phyloP scores from a whole-genome alignment of 768 basidiomycete species.

The Mrakia blollopis region DNA sequence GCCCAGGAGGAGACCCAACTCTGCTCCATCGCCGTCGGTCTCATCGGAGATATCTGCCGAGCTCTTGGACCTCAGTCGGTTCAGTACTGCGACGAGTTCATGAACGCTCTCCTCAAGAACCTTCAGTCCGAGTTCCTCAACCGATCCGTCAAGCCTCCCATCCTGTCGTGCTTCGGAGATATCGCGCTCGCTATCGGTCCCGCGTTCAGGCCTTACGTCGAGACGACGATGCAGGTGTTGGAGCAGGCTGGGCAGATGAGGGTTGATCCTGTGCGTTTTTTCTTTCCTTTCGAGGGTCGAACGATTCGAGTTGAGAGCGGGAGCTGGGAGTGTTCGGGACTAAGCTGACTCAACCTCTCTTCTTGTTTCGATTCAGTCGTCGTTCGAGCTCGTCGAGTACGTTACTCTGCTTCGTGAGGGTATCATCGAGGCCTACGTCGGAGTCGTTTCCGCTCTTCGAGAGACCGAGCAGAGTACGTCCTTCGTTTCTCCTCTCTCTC shows the following conservation, averaged over 20 bases:
- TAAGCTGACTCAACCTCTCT: background rate
- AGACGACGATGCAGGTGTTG: conserved; percentile 84
- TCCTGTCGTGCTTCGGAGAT: conserved; percentile 92
- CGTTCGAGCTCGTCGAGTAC: conserved; percentile 72
- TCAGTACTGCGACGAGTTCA: conserved; percentile 80
- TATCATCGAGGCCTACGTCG: conserved; percentile 93
- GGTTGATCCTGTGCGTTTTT: conserved; percentile 71
- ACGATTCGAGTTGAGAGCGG: background rate
- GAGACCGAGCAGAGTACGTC: conserved; percentile 67
- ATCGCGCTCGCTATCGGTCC: conserved; percentile 87
- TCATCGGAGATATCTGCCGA: conserved; percentile 93
- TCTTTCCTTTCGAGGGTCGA: no score
- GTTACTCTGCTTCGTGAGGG: conserved; percentile 84
- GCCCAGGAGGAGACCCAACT: conserved; percentile 92
- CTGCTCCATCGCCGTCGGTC: conserved; percentile 90
- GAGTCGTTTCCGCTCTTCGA: conserved; percentile 86
- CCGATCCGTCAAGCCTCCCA: conserved; percentile 93
- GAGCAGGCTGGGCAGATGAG: conserved; percentile 82
- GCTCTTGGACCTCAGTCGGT: conserved; percentile 79
- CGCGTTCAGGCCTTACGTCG: conserved; percentile 79
- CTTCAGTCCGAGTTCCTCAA: conserved; percentile 84
- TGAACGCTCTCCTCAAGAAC: conserved; percentile 86
- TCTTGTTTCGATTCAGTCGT: conserved; percentile 22
- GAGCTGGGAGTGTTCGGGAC: background rate
- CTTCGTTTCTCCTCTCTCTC: background rate